These are phyloP conservation scores for Agroathelia rolfsii DNA, from an alignment of 1,284 basidiomycete genomes.

Conservation along the genomic window DNA sequence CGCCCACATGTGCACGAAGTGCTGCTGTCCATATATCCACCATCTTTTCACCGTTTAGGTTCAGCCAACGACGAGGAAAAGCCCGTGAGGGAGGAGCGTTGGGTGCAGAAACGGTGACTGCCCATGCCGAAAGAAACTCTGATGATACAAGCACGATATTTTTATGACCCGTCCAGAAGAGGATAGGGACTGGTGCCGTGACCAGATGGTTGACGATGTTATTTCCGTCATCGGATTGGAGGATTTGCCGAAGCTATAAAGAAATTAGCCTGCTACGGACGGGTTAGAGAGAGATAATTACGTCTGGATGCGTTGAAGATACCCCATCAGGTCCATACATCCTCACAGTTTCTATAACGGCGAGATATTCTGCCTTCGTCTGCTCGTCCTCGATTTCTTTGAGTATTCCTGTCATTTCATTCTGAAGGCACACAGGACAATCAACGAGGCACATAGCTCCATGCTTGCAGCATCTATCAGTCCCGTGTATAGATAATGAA, in stretches of 20 bases:
- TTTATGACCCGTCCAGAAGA: slow-evolving; percentile 66
- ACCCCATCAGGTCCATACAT: too few relatives aligned
- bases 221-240: too few relatives aligned
- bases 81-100: slow-evolving; percentile 34
- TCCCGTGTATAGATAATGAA: too few relatives aligned
- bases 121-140: slow-evolving; percentile 45
- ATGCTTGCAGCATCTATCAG: slow-evolving; percentile 20
- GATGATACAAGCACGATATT: slow-evolving; percentile 43
- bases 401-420: slow-evolving; percentile 12
- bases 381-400: too few relatives aligned
- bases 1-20: slow-evolving; percentile 53
- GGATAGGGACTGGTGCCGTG: slow-evolving; percentile 37
- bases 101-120: slow-evolving; percentile 38
- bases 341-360: too few relatives aligned
- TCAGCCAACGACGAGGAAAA: slow-evolving; percentile 69
- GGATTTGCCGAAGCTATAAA: too few relatives aligned
- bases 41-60: slow-evolving; percentile 54
- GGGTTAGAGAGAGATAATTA: too few relatives aligned
- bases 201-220: slow-evolving; percentile 36
- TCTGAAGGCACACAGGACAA: slow-evolving; percentile 24
- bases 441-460: slow-evolving; percentile 22
- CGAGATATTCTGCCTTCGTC: too few relatives aligned
- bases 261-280: too few relatives aligned
- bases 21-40: slow-evolving; percentile 61
- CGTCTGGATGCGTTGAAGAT: too few relatives aligned